phyloP scores from a whole-genome alignment of 2,329 filamentous ascomycete genomes.

The Ceratocystis cacaofunesta region DNA sequence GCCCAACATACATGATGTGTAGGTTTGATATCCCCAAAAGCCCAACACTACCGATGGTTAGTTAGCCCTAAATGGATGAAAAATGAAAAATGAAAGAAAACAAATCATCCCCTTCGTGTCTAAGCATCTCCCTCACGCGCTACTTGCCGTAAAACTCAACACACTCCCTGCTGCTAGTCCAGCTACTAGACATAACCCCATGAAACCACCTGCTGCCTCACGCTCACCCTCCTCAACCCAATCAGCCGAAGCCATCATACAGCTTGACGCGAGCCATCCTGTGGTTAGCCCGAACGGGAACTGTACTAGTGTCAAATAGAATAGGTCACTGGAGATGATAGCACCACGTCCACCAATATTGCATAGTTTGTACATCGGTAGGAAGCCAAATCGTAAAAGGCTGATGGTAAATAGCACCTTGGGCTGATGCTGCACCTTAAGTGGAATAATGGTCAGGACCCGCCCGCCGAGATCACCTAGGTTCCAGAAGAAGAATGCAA shows the following conservation, averaged over 20 bases:
- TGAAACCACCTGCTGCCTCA: constrained; percentile 83
- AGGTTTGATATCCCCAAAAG: too few relatives aligned
- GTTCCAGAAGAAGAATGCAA: constrained; percentile 91
- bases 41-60: too few relatives aligned
- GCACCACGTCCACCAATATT: constrained; percentile 70
- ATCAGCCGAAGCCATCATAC: constrained; percentile 79
- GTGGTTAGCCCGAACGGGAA: constrained; percentile 71
- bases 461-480: constrained; percentile 69
- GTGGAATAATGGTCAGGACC: constrained; percentile 45
- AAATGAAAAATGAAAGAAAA: neutral
- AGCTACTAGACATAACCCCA: constrained; percentile 77
- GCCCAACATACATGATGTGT: too few relatives aligned
- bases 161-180: constrained; percentile 77
- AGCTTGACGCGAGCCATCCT: constrained; percentile 71
- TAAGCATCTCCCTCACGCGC: constrained; percentile 25
- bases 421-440: constrained; percentile 47
- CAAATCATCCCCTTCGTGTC: neutral
- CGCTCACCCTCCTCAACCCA: constrained; percentile 72
- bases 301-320: constrained; percentile 77
- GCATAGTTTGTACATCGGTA: constrained; percentile 80
- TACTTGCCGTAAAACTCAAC: constrained; percentile 63
- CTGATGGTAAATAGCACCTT: constrained; percentile 51
- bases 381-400: constrained; percentile 50
- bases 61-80: too few relatives aligned
- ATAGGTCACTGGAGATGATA: constrained; percentile 61